Base-by-base conservation (phyloP, 2,329 filamentous ascomycete species). In the Aotearoamyces nothofagi region DNA sequence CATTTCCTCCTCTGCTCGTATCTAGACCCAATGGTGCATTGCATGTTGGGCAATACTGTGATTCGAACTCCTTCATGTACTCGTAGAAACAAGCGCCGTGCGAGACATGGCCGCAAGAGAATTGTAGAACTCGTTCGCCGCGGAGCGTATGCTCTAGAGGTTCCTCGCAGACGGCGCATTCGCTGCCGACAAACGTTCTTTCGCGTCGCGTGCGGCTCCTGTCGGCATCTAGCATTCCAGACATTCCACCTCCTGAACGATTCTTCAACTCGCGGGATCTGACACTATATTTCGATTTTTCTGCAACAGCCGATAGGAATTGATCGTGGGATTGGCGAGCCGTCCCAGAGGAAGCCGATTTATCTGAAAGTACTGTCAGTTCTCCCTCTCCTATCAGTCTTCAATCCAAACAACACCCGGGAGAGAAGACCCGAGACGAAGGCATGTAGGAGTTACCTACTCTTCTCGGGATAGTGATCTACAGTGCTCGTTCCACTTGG, bases 21-120 rank as follows among this genome's bases (percentile, higher is more conserved):
- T 98, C 90, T 24, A 98, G 61, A 37, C 86, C 83, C 29, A 98
- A 59, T 12, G 90, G 84, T 39, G 86, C 80, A 60, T 93, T 79
- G 55, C 90, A 98, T 39, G 81, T 79, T 15, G 90, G 90, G 55
- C 90, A 98, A 47, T 83, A 86, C 46, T 96, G 84, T 30, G 81
- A 81, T 42, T 96, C 86, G 34, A 87, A 80, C 48, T 94, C 87
- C 46, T 82, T 80, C 44, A 98, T 92, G 50, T 92, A 94, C 55
- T 98, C 90, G 57, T 96, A 96, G 51, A 98, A 96, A 56, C 90
- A 98, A 19, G 87, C 90, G 54, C 96, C 90, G 51, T 98, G 90
- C 8, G 87, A 84, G 35, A 98, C 87, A 55, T 98, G 90, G n/a
- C 77, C 71, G 55, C 90, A 98, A 5, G 86, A 92, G 46, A 98